Conservation (phyloP, 306 rosid genomes). For the Prunus kanzakura region DNA sequence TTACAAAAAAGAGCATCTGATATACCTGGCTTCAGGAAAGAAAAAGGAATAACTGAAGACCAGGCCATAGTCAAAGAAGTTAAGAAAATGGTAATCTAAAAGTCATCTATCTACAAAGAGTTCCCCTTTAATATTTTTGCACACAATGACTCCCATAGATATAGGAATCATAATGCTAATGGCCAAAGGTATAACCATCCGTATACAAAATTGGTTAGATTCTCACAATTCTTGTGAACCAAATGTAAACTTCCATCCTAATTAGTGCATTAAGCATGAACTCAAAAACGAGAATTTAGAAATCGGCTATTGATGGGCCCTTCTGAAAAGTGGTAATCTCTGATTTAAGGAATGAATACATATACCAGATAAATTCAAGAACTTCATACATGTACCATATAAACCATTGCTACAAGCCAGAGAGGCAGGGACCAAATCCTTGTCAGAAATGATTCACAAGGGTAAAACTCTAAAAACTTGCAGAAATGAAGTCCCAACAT, state of each 20-base stretch:
- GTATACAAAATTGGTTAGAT: not conserved
- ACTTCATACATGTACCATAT: not conserved
- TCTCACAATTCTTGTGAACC: not conserved
- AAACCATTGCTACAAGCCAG: not conserved
- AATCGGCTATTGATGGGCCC: not conserved
- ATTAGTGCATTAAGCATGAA: not conserved
- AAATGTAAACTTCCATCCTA: not conserved
- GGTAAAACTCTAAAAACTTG: not conserved
- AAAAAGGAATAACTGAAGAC: slow-evolving; percentile 75
- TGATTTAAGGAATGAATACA: not conserved
- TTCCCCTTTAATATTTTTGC: slow-evolving; percentile 14
- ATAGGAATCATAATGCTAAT: slow-evolving; percentile 14
- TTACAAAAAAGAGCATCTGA: slow-evolving; percentile 92
- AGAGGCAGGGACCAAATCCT: not conserved
- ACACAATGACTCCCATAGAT: not conserved
- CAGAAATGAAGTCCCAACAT: not conserved
- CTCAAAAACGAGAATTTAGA: not conserved
- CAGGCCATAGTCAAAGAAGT: slow-evolving; percentile 41
- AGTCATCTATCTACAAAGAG: slow-evolving; percentile 22
- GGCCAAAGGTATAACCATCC: slow-evolving; percentile 14
- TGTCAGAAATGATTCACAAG: not conserved
- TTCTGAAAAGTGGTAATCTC: not conserved
- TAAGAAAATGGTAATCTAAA: slow-evolving; percentile 31
- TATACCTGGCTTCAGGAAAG: slow-evolving; percentile 86
- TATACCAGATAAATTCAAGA: not conserved